phyloP scores from a whole-genome alignment of 2,329 filamentous ascomycete genomes.

The Metarhizium sp. region DNA sequence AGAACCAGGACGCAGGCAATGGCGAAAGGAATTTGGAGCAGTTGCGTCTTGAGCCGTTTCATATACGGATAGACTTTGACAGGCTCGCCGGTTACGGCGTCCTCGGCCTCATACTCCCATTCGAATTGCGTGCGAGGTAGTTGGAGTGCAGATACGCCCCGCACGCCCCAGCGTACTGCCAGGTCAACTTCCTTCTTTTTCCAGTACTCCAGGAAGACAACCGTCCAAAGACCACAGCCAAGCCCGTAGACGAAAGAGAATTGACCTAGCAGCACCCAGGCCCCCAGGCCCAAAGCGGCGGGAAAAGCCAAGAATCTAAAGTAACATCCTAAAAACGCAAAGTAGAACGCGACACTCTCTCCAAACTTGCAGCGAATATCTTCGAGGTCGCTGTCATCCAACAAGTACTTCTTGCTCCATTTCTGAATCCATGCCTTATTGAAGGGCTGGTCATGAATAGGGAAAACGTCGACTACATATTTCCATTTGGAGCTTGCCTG shows the following conservation, averaged over 20 bases:
- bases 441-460: constrained; percentile 66
- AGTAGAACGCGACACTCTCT: constrained; percentile 86
- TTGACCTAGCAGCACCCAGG: constrained; percentile 74
- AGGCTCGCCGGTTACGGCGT: constrained; percentile 74
- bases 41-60: constrained; percentile 66
- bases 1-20: constrained; percentile 61
- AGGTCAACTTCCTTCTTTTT: constrained; percentile 87
- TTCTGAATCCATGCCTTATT: constrained; percentile 69
- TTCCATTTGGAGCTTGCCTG: constrained; percentile 62
- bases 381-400: constrained; percentile 59
- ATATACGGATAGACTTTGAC: constrained; percentile 66
- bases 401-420: constrained; percentile 62
- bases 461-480: constrained; percentile 64
- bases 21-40: constrained; percentile 79
- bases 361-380: constrained; percentile 69
- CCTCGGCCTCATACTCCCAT: constrained; percentile 66
- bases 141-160: constrained; percentile 74
- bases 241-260: constrained; percentile 78
- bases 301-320: constrained; percentile 80
- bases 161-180: constrained; percentile 79
- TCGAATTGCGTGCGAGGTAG: constrained; percentile 67
- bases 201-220: constrained; percentile 92
- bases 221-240: constrained; percentile 74
- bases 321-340: constrained; percentile 87
- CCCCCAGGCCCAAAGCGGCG: constrained; percentile 63